phyloP scores from a whole-genome alignment of 306 rosid genomes.

The Cicer yamashitae region DNA sequence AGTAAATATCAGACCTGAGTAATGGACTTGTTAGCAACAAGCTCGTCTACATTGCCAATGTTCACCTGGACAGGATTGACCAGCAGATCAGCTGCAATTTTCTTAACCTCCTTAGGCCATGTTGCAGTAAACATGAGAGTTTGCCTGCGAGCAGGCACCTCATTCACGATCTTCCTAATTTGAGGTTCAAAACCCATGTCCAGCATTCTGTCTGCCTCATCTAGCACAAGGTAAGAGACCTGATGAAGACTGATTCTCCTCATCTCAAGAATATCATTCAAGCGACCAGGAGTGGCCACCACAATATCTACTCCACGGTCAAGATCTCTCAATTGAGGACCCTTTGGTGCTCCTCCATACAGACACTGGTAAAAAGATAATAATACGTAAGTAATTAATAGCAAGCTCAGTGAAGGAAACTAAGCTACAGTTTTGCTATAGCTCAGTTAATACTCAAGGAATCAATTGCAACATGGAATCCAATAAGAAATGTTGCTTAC shows the following conservation, averaged over 20 bases:
- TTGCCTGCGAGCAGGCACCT: slow-evolving; percentile 94
- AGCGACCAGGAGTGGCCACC: slow-evolving; percentile 99
- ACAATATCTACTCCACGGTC: slow-evolving; percentile 95
- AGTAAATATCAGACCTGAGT: slow-evolving; percentile 73
- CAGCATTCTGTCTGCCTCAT: slow-evolving; percentile 98
- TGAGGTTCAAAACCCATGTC: slow-evolving; percentile 99
- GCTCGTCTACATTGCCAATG: slow-evolving; percentile 97
- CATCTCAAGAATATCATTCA: slow-evolving; percentile 99
- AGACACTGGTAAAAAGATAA: slow-evolving; percentile 63
- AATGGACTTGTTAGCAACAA: slow-evolving; percentile 94
- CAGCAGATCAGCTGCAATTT: slow-evolving; percentile 95
- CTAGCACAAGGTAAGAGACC: slow-evolving; percentile 90
- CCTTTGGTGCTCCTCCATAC: slow-evolving; percentile 99
- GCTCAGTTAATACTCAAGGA: slow-evolving; percentile 5
- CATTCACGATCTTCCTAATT: slow-evolving; percentile 94
- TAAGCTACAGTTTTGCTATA: not conserved
- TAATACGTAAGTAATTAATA: slow-evolving; percentile 6
- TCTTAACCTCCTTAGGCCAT: slow-evolving; percentile 99
- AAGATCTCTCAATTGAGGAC: slow-evolving; percentile 94
- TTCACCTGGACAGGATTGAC: slow-evolving; percentile 93
- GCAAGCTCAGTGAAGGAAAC: slow-evolving; percentile 2
- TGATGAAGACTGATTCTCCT: slow-evolving; percentile 88
- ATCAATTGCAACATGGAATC: slow-evolving; percentile 19
- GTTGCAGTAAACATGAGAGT: slow-evolving; percentile 99
- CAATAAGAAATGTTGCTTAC: not conserved